Percentiles rank a stretch among this genome's conserved stretches.
Conservation (phyloP, 495 filamentous ascomycete genomes). For the Hypoxylon fragiforme region DNA sequence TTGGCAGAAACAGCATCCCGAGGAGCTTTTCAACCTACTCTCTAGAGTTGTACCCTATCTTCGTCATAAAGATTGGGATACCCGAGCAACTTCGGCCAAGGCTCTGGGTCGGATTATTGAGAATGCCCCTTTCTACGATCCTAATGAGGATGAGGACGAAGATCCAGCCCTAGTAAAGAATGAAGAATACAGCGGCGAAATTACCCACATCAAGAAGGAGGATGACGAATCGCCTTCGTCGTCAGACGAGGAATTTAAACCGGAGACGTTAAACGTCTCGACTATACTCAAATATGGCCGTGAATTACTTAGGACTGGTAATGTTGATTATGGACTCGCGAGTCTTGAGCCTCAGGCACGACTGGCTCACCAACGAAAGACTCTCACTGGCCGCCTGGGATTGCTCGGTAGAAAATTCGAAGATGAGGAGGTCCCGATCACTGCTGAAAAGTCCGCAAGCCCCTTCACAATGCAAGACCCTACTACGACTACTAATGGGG, state of each 20-base stretch:
- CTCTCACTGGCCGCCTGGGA: slow-evolving; percentile 77
- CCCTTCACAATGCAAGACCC: slow-evolving; percentile 48
- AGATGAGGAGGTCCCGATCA: slow-evolving; percentile 72
- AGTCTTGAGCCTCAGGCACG: slow-evolving; percentile 77
- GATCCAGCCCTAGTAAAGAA: slow-evolving; percentile 49
- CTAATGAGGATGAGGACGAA: slow-evolving; percentile 66
- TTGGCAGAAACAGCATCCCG: slow-evolving; percentile 95
- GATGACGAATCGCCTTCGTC: slow-evolving; percentile 41
- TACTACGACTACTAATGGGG: slow-evolving; percentile 47
- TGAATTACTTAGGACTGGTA: slow-evolving; percentile 77
- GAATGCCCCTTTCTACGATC: slow-evolving; percentile 85
- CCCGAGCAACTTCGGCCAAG: slow-evolving; percentile 84
- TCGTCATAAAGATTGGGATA: slow-evolving; percentile 93
- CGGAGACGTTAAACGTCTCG: slow-evolving; percentile 76
- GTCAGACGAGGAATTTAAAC: slow-evolving; percentile 63
- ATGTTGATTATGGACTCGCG: slow-evolving; percentile 80
- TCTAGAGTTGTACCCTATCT: slow-evolving; percentile 93
- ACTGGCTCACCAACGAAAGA: slow-evolving; percentile 86
- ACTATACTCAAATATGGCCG: slow-evolving; percentile 80
- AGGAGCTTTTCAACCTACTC: slow-evolving; percentile 96
- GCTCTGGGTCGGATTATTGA: slow-evolving; percentile 91
- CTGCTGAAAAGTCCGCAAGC: slow-evolving; percentile 42
- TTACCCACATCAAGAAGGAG: slow-evolving; percentile 53
- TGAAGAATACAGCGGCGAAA: slow-evolving; percentile 46
- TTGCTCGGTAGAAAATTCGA: slow-evolving; percentile 78